A percentile compares a stretch with the other conserved stretches of the same genome.
Evolutionary conservation across 2,329 filamentous ascomycete genomes (phyloP).

Genomic region (Trichoderma atrobrunneum): DNA sequence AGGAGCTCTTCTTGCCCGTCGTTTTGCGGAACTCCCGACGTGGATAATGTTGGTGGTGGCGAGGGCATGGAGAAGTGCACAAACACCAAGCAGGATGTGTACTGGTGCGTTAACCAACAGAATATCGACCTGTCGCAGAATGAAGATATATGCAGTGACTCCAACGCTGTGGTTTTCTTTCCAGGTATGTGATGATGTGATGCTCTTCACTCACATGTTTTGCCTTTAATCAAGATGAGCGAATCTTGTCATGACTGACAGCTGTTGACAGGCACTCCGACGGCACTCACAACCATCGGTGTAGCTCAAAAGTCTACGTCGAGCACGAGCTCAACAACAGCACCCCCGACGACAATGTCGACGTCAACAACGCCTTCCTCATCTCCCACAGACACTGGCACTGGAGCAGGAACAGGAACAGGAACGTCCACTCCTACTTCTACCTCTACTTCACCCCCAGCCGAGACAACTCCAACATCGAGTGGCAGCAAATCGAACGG

Average conservation of each 20-base stretch:
- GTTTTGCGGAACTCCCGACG: slow-evolving; percentile 28
- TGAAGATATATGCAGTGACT: not conserved
- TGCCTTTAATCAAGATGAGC: not conserved
- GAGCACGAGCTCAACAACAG: not conserved
- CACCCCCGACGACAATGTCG: not conserved
- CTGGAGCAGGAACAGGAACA: not conserved
- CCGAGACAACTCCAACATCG: not conserved
- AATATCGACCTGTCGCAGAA: not conserved
- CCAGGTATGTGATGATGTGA: not conserved
- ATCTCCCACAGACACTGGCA: not conserved
- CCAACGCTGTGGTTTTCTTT: slow-evolving; percentile 1
- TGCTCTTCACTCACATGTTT: not conserved
- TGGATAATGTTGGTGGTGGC: not conserved
- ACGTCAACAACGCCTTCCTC: not conserved
- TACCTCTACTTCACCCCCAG: not conserved
- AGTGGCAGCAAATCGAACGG: not conserved
- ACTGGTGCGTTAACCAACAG: not conserved
- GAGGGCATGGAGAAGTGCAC: slow-evolving; percentile 12
- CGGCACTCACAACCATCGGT: not conserved
- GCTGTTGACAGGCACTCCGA: not conserved
- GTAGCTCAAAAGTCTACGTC: not conserved
- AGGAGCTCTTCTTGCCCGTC: slow-evolving; percentile 31
- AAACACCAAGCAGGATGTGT: not conserved
- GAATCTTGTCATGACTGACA: not conserved
- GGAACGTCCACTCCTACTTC: not conserved